Base-by-base conservation (phyloP, 768 basidiomycete genomes). In the Pseudohyphozyma bogoriensis region DNA sequence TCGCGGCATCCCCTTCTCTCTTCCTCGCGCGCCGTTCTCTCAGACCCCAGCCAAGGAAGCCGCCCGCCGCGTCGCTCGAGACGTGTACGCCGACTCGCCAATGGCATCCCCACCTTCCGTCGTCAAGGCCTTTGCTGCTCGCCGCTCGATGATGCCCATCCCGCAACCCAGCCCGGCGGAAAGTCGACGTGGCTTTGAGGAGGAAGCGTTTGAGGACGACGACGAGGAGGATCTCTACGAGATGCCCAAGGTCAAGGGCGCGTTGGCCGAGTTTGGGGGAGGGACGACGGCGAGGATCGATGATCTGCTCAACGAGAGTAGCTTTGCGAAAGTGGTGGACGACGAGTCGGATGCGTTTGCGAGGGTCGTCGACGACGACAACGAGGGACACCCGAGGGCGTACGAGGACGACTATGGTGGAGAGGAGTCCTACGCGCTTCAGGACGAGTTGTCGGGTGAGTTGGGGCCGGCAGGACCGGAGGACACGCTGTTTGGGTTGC, bases 41-140 rank as follows among this genome's bases (percentile, higher is more conserved):
- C 79, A 81, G 50, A 88, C 88, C 4, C 89, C 89, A 0, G 79
- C 78, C 33, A 84, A 80, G 69, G 82, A 83, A 60, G 87, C 86
- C 5, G 85, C 85, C 1, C 77, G 79, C 15, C 78, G 84, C 18
- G 86, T 89, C 54, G 79, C 81, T 53, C 77, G 77, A 33, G 83
- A 85, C 71, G 75, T 88, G 3, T 73, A 89, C 24, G 36, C 22
- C 36, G 65, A 64, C 45, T 57, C 69, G 44, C 70, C 67, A 0
- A 31, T 59, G 8, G 51, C 59, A n/a, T 62, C 62, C n/a, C 52
- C 64, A n/a, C 59, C 67, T 36, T 56, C 84, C 82, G 64, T 82
- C 26, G 42, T 68, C 44, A 56, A 59, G 47, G 57, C 63, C 52
- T 9, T 83, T 80, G 20, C 74, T 82, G 45, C 74, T 75, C 32